Conservation (phyloP, 805 yeast genomes). For the Pichia rugopelliculosa region DNA sequence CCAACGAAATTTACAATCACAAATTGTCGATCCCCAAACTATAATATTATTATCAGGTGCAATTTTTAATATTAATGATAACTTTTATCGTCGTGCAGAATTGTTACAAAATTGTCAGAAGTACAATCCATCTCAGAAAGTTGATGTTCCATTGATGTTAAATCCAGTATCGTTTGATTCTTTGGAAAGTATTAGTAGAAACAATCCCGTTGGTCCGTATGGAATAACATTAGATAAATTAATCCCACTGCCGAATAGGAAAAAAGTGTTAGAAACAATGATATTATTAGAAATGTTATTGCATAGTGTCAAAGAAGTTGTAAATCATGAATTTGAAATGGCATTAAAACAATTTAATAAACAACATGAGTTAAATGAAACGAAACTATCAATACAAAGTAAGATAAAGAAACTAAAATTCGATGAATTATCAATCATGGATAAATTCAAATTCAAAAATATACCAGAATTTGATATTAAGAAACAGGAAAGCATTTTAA, state of each 20-base stretch:
- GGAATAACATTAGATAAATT: conserved; percentile 4
- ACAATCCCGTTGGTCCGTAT: conserved; percentile 6
- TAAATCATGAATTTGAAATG: conserved; percentile 19
- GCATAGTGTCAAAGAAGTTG: conserved; percentile 23
- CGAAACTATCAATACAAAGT: conserved; percentile 7
- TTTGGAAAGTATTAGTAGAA: conserved; percentile 20
- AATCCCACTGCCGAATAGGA: conserved; percentile 22
- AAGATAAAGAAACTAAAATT: conserved; percentile 1
- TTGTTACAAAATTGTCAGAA: conserved; percentile 31
- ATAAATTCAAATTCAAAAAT: conserved; percentile 2
- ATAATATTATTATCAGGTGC: conserved; percentile 34
- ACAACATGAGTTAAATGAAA: conserved; percentile 19
- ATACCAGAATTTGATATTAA: conserved; percentile 9
- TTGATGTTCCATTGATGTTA: conserved; percentile 33
- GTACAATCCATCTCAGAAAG: conserved; percentile 37
- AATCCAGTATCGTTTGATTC: conserved; percentile 28
- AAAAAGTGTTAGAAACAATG: conserved; percentile 21
- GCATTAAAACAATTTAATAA: conserved; percentile 6
- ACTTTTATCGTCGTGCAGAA: conserved; percentile 32
- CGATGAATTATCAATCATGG: conserved; percentile 11
- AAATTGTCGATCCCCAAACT: conserved; percentile 29
- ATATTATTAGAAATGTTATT: conserved; percentile 23
- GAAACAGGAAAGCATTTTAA: conserved; percentile 18
- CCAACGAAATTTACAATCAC: conserved; percentile 15
- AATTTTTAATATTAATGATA: conserved; percentile 34